These are phyloP conservation scores for Aspergillus cristatus DNA, from an alignment of 495 filamentous ascomycete genomes.

Conservation along the genomic window DNA sequence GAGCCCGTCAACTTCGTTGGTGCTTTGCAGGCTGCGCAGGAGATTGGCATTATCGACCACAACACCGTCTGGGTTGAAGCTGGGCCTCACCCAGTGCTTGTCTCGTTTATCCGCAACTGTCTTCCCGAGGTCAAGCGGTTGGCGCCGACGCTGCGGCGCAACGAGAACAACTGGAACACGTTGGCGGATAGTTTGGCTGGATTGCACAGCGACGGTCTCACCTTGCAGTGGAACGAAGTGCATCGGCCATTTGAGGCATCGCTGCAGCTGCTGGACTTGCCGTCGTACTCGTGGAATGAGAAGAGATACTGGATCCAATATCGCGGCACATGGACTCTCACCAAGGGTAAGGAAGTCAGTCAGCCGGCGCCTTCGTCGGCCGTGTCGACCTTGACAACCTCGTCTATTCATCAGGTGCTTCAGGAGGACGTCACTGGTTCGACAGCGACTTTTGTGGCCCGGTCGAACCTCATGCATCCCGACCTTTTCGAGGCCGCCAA, in stretches of 20 bases:
- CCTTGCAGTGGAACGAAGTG: slow-evolving; percentile 59
- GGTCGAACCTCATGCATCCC: slow-evolving; percentile 20
- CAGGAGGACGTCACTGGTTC: slow-evolving; percentile 12
- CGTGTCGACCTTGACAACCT: slow-evolving; percentile 6
- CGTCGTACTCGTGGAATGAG: slow-evolving; percentile 43
- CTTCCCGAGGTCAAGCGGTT: slow-evolving; percentile 21
- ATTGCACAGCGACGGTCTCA: slow-evolving; percentile 48
- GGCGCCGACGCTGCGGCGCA: slow-evolving; percentile 35
- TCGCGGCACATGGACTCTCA: slow-evolving; percentile 21
- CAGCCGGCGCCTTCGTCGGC: not conserved
- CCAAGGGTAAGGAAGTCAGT: slow-evolving; percentile 16
- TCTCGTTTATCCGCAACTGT: slow-evolving; percentile 14
- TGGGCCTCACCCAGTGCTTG: slow-evolving; percentile 26
- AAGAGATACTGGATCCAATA: slow-evolving; percentile 34
- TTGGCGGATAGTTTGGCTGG: slow-evolving; percentile 42
- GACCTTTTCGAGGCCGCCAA: slow-evolving; percentile 18
- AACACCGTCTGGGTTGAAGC: slow-evolving; percentile 27
- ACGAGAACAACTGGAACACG: slow-evolving; percentile 42
- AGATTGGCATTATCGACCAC: slow-evolving; percentile 10
- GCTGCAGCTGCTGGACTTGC: slow-evolving; percentile 49
- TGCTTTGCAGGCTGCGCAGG: slow-evolving; percentile 14
- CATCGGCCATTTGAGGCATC: slow-evolving; percentile 49
- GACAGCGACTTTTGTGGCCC: slow-evolving; percentile 14
- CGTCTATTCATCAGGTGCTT: slow-evolving; percentile 15
- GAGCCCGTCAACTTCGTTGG: slow-evolving; percentile 20